Conservation (phyloP, 495 filamentous ascomycete species). For the Ascobolus immersus region DNA sequence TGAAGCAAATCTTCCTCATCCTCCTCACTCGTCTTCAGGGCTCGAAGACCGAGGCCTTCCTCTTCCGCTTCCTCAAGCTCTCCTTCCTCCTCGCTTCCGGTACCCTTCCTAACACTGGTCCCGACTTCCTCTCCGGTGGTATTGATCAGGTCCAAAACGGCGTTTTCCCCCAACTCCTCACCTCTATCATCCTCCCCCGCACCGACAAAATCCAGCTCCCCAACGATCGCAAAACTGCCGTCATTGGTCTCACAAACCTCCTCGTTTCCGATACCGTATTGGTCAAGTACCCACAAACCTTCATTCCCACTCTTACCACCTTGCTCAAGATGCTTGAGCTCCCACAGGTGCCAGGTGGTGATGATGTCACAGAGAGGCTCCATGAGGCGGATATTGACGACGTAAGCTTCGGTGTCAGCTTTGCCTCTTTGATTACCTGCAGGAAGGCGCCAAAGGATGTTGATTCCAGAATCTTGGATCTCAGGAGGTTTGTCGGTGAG, state of each 20-base stretch:
- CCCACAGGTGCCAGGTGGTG: slow-evolving; percentile 46
- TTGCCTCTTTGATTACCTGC: slow-evolving; percentile 74
- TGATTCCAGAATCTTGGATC: too few species aligned
- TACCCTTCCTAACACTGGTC: slow-evolving; percentile 51
- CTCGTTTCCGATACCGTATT: slow-evolving; percentile 61
- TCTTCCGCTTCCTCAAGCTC: slow-evolving; percentile 61
- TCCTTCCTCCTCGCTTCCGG: slow-evolving; percentile 71
- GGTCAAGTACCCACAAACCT: slow-evolving; percentile 57
- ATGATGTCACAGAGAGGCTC: slow-evolving; percentile 37
- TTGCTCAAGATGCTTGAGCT: slow-evolving; percentile 72
- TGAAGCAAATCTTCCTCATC: slow-evolving; percentile 49
- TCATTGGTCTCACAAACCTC: slow-evolving; percentile 75
- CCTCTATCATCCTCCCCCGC: slow-evolving; percentile 58
- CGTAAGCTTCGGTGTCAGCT: slow-evolving; percentile 76
- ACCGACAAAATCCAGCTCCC: slow-evolving; percentile 69
- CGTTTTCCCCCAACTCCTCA: slow-evolving; percentile 64
- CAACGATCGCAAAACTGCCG: slow-evolving; percentile 74
- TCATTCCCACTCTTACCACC: slow-evolving; percentile 62
- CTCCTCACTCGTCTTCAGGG: slow-evolving; percentile 60
- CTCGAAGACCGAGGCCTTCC: slow-evolving; percentile 53
- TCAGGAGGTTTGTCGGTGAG: too few species aligned
- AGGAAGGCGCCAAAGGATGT: slow-evolving; percentile 24
- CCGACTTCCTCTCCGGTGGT: slow-evolving; percentile 65
- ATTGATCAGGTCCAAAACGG: slow-evolving; percentile 55
- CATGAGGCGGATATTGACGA: slow-evolving; percentile 73